A percentile compares a stretch with the other conserved stretches of the same genome.
Conservation (phyloP, 148 eudicot species). For the Drosera capensis region DNA sequence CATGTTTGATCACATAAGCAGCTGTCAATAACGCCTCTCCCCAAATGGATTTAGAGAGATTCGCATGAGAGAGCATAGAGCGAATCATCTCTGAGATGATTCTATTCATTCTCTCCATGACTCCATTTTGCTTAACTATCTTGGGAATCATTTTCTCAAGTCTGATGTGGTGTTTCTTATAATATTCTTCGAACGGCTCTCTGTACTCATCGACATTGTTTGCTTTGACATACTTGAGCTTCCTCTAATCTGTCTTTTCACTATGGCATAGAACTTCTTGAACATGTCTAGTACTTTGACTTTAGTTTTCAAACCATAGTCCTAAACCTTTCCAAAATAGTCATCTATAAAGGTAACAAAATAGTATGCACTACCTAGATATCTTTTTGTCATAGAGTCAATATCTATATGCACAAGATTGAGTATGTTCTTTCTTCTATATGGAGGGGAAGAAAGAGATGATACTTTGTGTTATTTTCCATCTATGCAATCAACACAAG, state of each 20-base stretch:
- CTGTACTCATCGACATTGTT: neutral
- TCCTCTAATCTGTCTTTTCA: neutral
- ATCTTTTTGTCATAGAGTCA: neutral
- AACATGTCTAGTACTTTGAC: neutral
- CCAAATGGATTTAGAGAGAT: too few relatives aligned
- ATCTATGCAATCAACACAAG: neutral
- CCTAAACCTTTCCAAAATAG: neutral
- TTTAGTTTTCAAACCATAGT: too few relatives aligned
- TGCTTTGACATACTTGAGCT: neutral
- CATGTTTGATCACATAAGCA: too few relatives aligned
- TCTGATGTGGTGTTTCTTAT: too few relatives aligned
- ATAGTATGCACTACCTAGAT: neutral
- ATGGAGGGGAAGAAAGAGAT: neutral
- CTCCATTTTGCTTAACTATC: too few relatives aligned
- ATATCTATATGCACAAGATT: neutral
- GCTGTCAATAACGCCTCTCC: too few relatives aligned
- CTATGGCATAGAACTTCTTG: neutral
- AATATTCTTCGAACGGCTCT: neutral
- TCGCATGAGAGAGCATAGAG: too few relatives aligned
- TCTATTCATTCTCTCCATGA: too few relatives aligned
- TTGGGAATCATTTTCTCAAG: neutral
- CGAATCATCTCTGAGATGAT: too few relatives aligned
- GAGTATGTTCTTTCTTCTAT: neutral
- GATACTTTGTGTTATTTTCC: neutral
- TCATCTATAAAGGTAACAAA: neutral